Percentiles rank a stretch among this genome's conserved stretches.
phyloP scores from a whole-genome alignment of 805 yeast species.

The Naumovozyma castellii region DNA sequence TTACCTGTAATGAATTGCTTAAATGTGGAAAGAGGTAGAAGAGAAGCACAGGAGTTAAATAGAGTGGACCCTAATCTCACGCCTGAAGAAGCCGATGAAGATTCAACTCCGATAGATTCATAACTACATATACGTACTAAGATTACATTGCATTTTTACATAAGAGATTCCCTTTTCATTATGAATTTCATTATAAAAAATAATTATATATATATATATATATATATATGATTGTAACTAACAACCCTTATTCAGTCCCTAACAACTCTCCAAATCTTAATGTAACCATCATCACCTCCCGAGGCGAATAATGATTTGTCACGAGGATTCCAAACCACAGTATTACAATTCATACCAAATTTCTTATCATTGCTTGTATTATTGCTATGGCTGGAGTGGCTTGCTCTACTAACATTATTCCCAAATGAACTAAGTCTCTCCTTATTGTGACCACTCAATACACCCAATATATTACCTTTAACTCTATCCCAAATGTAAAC shows the following conservation, averaged over 20 bases:
- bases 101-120: background rate
- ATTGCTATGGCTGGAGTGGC: background rate
- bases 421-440: slow-evolving; percentile 12
- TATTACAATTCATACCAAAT: slow-evolving; percentile 43
- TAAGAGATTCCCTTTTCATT: background rate
- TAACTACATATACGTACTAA: no score
- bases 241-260: slow-evolving; percentile 9
- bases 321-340: slow-evolving; percentile 64
- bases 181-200: no score
- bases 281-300: slow-evolving; percentile 71
- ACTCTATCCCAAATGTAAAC: slow-evolving; percentile 71
- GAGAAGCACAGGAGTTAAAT: slow-evolving; percentile 39
- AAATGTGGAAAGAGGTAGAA: slow-evolving; percentile 53
- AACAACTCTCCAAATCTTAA: slow-evolving; percentile 56
- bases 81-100: slow-evolving; percentile 1
- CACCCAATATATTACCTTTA: slow-evolving; percentile 53
- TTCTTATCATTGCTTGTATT: slow-evolving; percentile 9
- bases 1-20: slow-evolving; percentile 47
- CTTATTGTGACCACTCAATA: slow-evolving; percentile 21
- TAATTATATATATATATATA: no score
- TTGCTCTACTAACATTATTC: slow-evolving; percentile 1
- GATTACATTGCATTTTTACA: background rate
- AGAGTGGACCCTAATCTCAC: slow-evolving; percentile 4
- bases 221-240: background rate
- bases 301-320: slow-evolving; percentile 55